Conservation (phyloP, 306 rosid species). For the Dalbergia cultrata region DNA sequence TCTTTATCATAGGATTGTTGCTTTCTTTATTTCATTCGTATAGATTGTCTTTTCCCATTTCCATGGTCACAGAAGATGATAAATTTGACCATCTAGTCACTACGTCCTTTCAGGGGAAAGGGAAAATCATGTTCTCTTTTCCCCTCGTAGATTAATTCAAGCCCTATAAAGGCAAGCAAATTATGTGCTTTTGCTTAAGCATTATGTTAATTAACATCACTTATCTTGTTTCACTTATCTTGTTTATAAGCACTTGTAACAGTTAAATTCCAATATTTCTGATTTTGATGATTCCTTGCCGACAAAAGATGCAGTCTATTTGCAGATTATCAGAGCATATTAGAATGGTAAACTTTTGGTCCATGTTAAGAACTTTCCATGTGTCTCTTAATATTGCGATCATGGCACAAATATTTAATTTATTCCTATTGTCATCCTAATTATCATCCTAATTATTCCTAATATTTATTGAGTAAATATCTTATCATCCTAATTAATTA, state of each 20-base stretch:
- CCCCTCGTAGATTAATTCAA: background rate
- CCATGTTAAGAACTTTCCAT: too few relatives aligned
- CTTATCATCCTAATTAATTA: too few relatives aligned
- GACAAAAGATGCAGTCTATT: too few relatives aligned
- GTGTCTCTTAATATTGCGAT: too few relatives aligned
- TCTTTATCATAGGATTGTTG: background rate
- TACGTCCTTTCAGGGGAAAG: background rate
- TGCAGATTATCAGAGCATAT: too few relatives aligned
- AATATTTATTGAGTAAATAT: too few relatives aligned
- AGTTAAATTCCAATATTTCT: background rate
- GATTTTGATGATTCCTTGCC: background rate
- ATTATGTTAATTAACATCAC: background rate
- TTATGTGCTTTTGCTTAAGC: constrained; percentile 1
- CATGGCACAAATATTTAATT: too few relatives aligned
- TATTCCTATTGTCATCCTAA: too few relatives aligned
- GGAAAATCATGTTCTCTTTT: background rate
- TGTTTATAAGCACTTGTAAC: background rate
- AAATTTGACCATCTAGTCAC: constrained; percentile 39
- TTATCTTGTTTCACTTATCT: too few relatives aligned
- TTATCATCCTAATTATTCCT: too few relatives aligned
- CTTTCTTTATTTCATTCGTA: constrained; percentile 18
- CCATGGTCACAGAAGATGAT: constrained; percentile 27
- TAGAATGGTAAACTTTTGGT: too few relatives aligned
- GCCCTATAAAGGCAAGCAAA: background rate
- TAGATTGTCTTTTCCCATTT: background rate